Percentiles rank a stretch among this genome's conserved stretches.
These are phyloP conservation scores for Basidiobolus heterosporus DNA, from an alignment of 371 early-diverging fungal genomes.

Conservation along the genomic window DNA sequence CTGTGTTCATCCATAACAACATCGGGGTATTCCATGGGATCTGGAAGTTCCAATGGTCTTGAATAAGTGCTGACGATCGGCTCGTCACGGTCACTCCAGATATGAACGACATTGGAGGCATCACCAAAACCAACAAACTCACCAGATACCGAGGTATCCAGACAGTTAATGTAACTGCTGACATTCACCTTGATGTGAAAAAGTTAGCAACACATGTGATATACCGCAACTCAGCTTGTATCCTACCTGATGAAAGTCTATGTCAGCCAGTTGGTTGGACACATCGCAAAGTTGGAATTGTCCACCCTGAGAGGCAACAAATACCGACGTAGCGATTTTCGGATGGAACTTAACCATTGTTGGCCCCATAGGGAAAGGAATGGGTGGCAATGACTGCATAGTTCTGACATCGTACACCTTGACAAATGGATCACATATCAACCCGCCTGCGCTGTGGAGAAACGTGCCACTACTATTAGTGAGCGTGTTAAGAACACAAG, in stretches of 20 bases:
- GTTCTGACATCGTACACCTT: constrained; percentile 73
- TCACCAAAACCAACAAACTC: constrained; percentile 57
- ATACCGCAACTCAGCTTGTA: not conserved
- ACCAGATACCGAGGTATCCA: constrained; percentile 59
- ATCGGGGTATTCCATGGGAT: constrained; percentile 7
- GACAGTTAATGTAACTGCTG: constrained; percentile 35
- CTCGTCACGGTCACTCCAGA: constrained; percentile 19
- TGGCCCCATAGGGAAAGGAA: constrained; percentile 55
- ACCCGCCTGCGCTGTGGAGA: constrained; percentile 25
- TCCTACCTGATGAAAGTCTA: constrained; percentile 44
- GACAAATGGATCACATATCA: constrained; percentile 58
- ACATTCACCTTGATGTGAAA: constrained; percentile 20
- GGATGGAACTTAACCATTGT: constrained; percentile 56
- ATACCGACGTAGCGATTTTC: constrained; percentile 40
- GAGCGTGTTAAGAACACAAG: not conserved
- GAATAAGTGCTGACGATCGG: too few relatives aligned
- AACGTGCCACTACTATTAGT: not conserved
- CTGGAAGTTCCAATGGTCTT: too few relatives aligned
- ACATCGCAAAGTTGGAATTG: constrained; percentile 64
- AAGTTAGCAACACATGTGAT: not conserved
- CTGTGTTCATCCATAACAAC: constrained; percentile 35
- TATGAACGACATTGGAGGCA: constrained; percentile 40
- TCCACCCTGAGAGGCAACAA: constrained; percentile 49
- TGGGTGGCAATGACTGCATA: constrained; percentile 45
- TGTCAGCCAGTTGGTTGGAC: constrained; percentile 28